phyloP scores from a whole-genome alignment of 805 yeast genomes.

The Dipodascus albidus region DNA sequence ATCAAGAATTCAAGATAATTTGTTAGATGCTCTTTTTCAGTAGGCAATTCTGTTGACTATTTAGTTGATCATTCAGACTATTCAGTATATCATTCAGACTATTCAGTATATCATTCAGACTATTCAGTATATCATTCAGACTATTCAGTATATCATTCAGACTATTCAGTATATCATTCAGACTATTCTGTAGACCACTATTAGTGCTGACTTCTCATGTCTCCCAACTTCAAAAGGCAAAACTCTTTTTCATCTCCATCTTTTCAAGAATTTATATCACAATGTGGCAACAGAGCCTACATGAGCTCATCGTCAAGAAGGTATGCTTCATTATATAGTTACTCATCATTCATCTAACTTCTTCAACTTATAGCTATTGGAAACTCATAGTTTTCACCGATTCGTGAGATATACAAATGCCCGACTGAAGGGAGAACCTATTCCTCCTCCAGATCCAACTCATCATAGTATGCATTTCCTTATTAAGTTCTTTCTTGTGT shows the following conservation, averaged over 20 bases:
- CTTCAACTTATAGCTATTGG: constrained; percentile 9
- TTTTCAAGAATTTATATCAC: neutral
- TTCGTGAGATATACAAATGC: constrained; percentile 15
- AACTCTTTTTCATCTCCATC: neutral
- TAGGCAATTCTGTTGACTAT: too few relatives aligned
- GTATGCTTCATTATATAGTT: constrained; percentile 5
- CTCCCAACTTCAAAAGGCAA: neutral
- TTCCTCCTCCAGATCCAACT: constrained; percentile 9
- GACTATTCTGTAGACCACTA: too few relatives aligned
- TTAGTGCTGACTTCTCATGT: neutral
- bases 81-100: too few relatives aligned
- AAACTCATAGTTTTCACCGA: constrained; percentile 14
- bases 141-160: too few relatives aligned
- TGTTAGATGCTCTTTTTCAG: neutral
- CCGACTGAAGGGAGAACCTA: constrained; percentile 11
- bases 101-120: too few relatives aligned
- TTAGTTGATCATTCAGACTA: too few relatives aligned
- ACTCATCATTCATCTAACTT: too few relatives aligned
- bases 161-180: too few relatives aligned
- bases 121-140: too few relatives aligned
- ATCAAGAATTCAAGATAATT: neutral
- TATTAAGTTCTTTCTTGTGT: neutral
- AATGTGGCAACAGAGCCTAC: constrained; percentile 17
- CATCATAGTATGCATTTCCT: neutral
- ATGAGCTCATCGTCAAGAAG: constrained; percentile 15